Evolutionary conservation across 192 early-diverging fungal genomes (phyloP).

Genomic region (Podila minutissima): DNA sequence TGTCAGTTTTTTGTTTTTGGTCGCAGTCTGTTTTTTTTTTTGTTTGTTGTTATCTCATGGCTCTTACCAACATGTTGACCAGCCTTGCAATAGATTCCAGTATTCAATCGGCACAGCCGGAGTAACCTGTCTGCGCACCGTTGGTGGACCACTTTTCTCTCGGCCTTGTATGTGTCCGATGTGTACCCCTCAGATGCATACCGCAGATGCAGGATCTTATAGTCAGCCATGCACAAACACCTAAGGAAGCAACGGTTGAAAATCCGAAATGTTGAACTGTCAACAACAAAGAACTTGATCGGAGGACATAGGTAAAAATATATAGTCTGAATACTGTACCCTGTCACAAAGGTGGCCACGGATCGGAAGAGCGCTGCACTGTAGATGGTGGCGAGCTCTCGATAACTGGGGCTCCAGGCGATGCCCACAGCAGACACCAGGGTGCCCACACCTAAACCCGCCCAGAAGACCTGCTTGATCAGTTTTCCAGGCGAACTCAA

Average conservation of each 20-base stretch:
- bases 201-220: constrained; percentile 58
- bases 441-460: constrained; percentile 33
- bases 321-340: constrained; percentile 10
- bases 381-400: constrained; percentile 33
- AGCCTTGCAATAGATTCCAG: constrained; percentile 58
- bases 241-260: constrained; percentile 13
- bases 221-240: constrained; percentile 58
- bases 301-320: neutral
- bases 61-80: constrained; percentile 50
- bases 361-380: constrained; percentile 46
- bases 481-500: constrained; percentile 2
- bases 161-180: constrained; percentile 56
- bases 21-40: neutral
- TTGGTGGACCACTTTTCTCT: constrained; percentile 58
- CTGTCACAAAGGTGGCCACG: constrained; percentile 38
- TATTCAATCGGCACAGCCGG: constrained; percentile 54
- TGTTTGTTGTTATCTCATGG: neutral
- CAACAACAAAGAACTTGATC: neutral
- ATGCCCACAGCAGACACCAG: constrained; percentile 40
- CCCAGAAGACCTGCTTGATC: constrained; percentile 39
- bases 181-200: constrained; percentile 54
- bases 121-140: constrained; percentile 56
- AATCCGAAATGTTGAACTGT: neutral
- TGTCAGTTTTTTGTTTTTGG: neutral
- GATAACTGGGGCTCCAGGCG: constrained; percentile 46